A percentile compares a stretch with the other conserved stretches of the same genome.
These are phyloP conservation scores for Ceratocystis destructans DNA, from an alignment of 2,329 filamentous ascomycete genomes.

Conservation along the genomic window DNA sequence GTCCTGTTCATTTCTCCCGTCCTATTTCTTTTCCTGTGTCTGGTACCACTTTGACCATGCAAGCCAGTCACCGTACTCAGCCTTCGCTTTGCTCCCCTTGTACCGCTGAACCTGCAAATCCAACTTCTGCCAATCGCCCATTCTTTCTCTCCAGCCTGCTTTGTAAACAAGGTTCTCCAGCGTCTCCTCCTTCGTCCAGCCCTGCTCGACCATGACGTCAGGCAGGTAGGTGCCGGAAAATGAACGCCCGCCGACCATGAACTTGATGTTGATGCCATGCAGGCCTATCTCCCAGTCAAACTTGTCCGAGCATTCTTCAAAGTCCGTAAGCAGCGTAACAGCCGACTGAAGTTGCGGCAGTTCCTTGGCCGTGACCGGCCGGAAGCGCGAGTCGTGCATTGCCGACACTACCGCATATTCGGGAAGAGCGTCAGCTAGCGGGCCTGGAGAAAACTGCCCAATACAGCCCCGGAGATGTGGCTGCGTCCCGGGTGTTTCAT, in stretches of 20 bases:
- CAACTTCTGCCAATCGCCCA: constrained; percentile 65
- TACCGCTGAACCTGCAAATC: constrained; percentile 71
- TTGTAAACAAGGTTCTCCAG: constrained; percentile 84
- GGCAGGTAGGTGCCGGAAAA: constrained; percentile 85
- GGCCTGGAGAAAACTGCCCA: constrained; percentile 74
- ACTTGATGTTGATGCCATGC: constrained; percentile 79
- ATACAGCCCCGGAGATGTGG: constrained; percentile 82
- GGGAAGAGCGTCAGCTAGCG: constrained; percentile 57
- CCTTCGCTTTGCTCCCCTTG: constrained; percentile 63
- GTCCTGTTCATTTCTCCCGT: background rate
- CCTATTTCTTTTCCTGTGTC: background rate
- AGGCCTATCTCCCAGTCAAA: constrained; percentile 77
- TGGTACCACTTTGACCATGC: constrained; percentile 65
- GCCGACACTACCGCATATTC: constrained; percentile 74
- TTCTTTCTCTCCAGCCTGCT: constrained; percentile 78
- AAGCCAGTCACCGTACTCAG: constrained; percentile 62
- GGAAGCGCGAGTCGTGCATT: constrained; percentile 49
- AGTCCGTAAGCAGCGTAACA: constrained; percentile 74
- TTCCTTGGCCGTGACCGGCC: constrained; percentile 39
- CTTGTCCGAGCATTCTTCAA: constrained; percentile 58
- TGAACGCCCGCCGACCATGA: constrained; percentile 56
- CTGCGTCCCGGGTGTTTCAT: constrained; percentile 29
- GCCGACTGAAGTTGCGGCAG: constrained; percentile 47
- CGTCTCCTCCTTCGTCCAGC: constrained; percentile 89
- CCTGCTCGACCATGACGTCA: constrained; percentile 81